Conservation (phyloP, 208 protist species). For the Acanthamoeba comandoni region DNA sequence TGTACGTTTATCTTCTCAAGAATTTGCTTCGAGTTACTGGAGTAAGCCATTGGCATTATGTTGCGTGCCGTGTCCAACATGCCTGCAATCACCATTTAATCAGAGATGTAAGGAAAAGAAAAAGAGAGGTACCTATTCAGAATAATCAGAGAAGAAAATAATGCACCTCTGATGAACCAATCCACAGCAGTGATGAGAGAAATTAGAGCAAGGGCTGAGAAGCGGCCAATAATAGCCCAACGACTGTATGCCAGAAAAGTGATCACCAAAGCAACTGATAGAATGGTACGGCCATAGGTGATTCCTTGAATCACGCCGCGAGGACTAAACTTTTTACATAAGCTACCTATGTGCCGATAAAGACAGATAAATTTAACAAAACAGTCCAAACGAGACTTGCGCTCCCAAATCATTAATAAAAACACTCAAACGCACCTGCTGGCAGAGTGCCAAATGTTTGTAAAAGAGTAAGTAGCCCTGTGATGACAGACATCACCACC, state of each 20-base stretch:
- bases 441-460: conserved; percentile 66
- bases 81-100: conserved; percentile 1
- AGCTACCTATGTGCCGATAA: too few relatives aligned
- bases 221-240: not conserved
- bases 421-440: too few relatives aligned
- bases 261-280: not conserved
- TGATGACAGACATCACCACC: conserved; percentile 54
- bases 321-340: too few relatives aligned
- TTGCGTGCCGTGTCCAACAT: conserved; percentile 34
- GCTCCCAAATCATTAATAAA: too few relatives aligned
- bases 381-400: too few relatives aligned
- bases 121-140: not conserved
- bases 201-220: conserved; percentile 29
- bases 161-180: conserved; percentile 58
- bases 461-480: conserved; percentile 20
- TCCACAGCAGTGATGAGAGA: conserved; percentile 23
- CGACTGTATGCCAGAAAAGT: not conserved
- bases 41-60: conserved; percentile 66
- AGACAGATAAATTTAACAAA: too few relatives aligned
- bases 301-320: conserved; percentile 37
- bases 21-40: conserved; percentile 34
- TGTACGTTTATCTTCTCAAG: conserved; percentile 66
- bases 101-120: too few relatives aligned
- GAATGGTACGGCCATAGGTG: not conserved
- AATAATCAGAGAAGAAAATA: not conserved